Evolutionary conservation across 129 eudicot species (phyloP), one percentile per base, ranked within the genome.

Genomic region (Scalesia atractyloides): DNA sequence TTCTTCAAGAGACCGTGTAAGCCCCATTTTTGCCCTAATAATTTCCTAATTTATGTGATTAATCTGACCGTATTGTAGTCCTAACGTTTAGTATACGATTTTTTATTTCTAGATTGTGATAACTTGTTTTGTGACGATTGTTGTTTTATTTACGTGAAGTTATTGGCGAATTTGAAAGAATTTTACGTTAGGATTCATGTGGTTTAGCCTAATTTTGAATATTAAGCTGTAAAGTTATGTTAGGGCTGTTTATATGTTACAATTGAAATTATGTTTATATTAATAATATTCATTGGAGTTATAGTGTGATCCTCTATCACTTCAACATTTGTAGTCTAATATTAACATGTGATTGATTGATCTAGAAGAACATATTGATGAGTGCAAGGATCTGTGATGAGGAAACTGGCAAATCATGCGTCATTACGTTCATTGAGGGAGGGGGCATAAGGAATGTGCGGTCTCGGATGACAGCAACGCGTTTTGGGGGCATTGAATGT

Each of bases 1-100:
- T 95, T 72, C 97, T 95, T 51, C 99, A 95, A 69, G 99, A 95
- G 80, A 83, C 97, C 43, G 73, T 95, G 99, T 95, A 82, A 41
- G 84, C 64, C 12, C 39, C 20, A 2, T 9, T 56, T 66, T 76
- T 18, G 34, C 13, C 50, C 70, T 62, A 34, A 61, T 6, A 19
- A 73, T 48, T 51, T 73, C 37, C 2, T 59, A 16, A 17, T 49
- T 74, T 18, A 0, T 9, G 9, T 46, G 62, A 61, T 46, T 48
- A 34, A 17, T 70, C 52, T 19, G 9, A 39, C 9, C 5, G 49
- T 4, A 26, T 73, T 41, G 2, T 61, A 16, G 47, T 69, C 16
- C 52, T 9, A 18, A 15, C 53, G 19, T 54, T 70, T 39, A 53
- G 5, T 30, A 3, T 30, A 24, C 30, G 34, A 30, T 2, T 2